These are phyloP conservation scores for Lachancea mirantina DNA, from an alignment of 805 yeast species.

Conservation along the genomic window DNA sequence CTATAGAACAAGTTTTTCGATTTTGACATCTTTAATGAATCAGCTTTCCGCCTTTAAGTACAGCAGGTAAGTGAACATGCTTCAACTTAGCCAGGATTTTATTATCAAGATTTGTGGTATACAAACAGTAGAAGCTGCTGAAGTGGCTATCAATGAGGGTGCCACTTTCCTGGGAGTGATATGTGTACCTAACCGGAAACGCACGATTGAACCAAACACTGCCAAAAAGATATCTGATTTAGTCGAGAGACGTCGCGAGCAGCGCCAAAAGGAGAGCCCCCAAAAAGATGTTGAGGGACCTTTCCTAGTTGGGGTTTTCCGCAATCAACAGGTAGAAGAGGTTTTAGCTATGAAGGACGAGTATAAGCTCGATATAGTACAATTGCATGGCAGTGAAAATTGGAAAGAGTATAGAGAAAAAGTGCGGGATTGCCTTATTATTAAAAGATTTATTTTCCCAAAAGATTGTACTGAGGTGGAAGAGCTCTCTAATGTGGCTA, in stretches of 20 bases:
- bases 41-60: no score
- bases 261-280: slow-evolving; percentile 14
- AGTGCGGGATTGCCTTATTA: slow-evolving; percentile 46
- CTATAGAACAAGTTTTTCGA: no score
- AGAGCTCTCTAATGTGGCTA: slow-evolving; percentile 15
- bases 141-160: slow-evolving; percentile 58
- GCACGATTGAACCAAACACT: slow-evolving; percentile 50
- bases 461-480: slow-evolving; percentile 39
- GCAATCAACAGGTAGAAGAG: slow-evolving; percentile 67
- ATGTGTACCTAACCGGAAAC: slow-evolving; percentile 70
- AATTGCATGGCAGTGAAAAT: slow-evolving; percentile 69
- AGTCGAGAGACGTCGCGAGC: slow-evolving; percentile 32
- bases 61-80: no score
- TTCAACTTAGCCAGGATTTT: no score
- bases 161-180: slow-evolving; percentile 81
- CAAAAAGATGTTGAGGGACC: slow-evolving; percentile 59
- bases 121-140: slow-evolving; percentile 58
- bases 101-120: slow-evolving; percentile 80
- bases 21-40: no score
- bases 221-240: slow-evolving; percentile 42
- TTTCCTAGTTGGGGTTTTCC: slow-evolving; percentile 79
- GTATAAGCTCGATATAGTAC: slow-evolving; percentile 66
- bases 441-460: slow-evolving; percentile 62
- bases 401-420: slow-evolving; percentile 35
- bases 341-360: slow-evolving; percentile 38